Evolutionary conservation across 306 rosid genomes (phyloP).

Genomic region (Begonia fuchsioides): DNA sequence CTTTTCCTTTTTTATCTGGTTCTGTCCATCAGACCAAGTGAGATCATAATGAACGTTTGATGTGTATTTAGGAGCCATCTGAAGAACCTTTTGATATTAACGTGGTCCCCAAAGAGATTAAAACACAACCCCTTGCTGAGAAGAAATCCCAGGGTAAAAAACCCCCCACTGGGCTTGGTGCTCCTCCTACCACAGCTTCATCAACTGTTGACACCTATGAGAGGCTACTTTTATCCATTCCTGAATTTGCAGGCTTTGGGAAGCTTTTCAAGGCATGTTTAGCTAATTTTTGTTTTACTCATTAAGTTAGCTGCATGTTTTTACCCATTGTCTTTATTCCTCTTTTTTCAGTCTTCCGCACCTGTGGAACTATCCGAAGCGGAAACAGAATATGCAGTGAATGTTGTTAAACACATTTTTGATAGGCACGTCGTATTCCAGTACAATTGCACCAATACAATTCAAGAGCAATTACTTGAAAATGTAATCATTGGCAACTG

Average conservation of each 20-base stretch:
- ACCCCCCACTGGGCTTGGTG: slow-evolving; percentile 77
- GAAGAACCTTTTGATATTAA: slow-evolving; percentile 76
- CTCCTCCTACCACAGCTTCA: slow-evolving; percentile 58
- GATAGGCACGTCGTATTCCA: slow-evolving; percentile 85
- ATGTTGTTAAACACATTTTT: slow-evolving; percentile 86
- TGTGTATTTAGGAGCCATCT: slow-evolving; percentile 64
- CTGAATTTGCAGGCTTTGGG: slow-evolving; percentile 78
- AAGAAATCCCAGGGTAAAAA: slow-evolving; percentile 90
- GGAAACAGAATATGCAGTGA: slow-evolving; percentile 92
- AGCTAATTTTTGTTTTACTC: slow-evolving; percentile 9
- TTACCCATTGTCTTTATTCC: slow-evolving; percentile 3
- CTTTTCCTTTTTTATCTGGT: neutral
- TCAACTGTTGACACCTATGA: slow-evolving; percentile 78
- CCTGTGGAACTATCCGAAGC: slow-evolving; percentile 98
- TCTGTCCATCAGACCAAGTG: neutral
- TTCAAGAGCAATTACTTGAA: slow-evolving; percentile 63
- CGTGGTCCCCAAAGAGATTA: slow-evolving; percentile 74
- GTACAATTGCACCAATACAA: slow-evolving; percentile 93
- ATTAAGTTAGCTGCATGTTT: slow-evolving; percentile 1
- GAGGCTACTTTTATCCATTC: slow-evolving; percentile 54
- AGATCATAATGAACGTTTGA: slow-evolving; percentile 16
- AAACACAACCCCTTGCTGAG: slow-evolving; percentile 81
- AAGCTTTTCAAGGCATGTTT: slow-evolving; percentile 77
- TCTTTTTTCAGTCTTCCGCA: slow-evolving; percentile 60
- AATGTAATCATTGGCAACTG: too few relatives aligned